Percentiles rank a stretch among this genome's conserved stretches.
These are phyloP conservation scores for Agaricus blazei DNA, from an alignment of 768 basidiomycete genomes.

Conservation along the genomic window DNA sequence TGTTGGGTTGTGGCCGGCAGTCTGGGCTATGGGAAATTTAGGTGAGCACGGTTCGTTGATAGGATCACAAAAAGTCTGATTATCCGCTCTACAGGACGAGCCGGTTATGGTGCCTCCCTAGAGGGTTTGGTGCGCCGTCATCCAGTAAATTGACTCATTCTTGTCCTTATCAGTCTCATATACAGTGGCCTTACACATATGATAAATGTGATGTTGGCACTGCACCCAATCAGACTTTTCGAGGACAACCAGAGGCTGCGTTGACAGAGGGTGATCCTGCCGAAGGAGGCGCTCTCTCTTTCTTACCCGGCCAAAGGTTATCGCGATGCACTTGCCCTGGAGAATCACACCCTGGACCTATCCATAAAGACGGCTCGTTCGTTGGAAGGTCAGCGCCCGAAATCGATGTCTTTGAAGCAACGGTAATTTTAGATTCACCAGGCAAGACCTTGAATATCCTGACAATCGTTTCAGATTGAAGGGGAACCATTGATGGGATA, in stretches of 20 bases:
- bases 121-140: slow-evolving; percentile 60
- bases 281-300: slow-evolving; percentile 59
- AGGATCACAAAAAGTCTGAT: not conserved
- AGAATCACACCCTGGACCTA: slow-evolving; percentile 86
- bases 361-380: slow-evolving; percentile 70
- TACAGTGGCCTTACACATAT: slow-evolving; percentile 78
- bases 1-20: slow-evolving; percentile 71
- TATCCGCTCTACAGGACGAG: slow-evolving; percentile 47
- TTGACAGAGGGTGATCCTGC: slow-evolving; percentile 52
- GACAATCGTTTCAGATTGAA: slow-evolving; percentile 20
- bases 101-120: slow-evolving; percentile 81
- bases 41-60: slow-evolving; percentile 28
- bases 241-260: slow-evolving; percentile 59
- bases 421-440: slow-evolving; percentile 31
- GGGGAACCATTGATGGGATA: slow-evolving; percentile 33
- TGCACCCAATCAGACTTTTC: slow-evolving; percentile 72
- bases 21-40: slow-evolving; percentile 81
- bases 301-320: slow-evolving; percentile 81
- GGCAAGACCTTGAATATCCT: not conserved
- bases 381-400: slow-evolving; percentile 83
- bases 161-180: slow-evolving; percentile 7
- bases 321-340: slow-evolving; percentile 85
- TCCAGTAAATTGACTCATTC: not conserved
- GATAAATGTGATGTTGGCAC: slow-evolving; percentile 95
- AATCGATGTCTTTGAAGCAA: slow-evolving; percentile 88